Evolutionary conservation across 2,329 filamentous ascomycete species (phyloP).

Genomic region (Paramyrothecium roridum): DNA sequence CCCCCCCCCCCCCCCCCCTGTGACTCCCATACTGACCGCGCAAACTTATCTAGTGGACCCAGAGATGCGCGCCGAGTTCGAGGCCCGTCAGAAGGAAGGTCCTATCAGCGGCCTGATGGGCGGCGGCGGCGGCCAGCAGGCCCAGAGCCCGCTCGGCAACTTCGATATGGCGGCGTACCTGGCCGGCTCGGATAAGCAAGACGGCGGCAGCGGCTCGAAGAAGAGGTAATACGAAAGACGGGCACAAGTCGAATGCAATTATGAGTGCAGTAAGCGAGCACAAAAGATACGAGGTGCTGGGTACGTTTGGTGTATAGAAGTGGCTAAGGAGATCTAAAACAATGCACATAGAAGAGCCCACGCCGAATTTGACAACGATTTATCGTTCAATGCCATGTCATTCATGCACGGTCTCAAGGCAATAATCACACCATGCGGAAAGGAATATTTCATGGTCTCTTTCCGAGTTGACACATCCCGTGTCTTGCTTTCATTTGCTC

Average conservation of each 20-base stretch:
- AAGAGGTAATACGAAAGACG: conserved; percentile 17
- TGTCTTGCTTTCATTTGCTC: no score
- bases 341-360: no score
- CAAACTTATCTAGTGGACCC: conserved; percentile 71
- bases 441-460: no score
- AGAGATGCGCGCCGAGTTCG: conserved; percentile 90
- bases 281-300: conserved; percentile 1
- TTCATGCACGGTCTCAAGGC: no score
- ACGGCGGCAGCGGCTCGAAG: conserved; percentile 29
- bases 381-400: no score
- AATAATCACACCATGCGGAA: no score
- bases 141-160: conserved; percentile 44
- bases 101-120: conserved; percentile 57
- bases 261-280: no score
- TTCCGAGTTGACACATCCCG: no score
- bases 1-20: not conserved
- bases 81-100: conserved; percentile 72
- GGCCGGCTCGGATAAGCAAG: conserved; percentile 49
- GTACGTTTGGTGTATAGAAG: no score
- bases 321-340: no score
- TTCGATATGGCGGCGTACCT: conserved; percentile 65
- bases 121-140: conserved; percentile 21
- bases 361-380: no score
- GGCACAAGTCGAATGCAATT: not conserved
- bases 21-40: conserved; percentile 2